phyloP scores from a whole-genome alignment of 2,329 filamentous ascomycete genomes.

The Chlorencoelia australis region DNA sequence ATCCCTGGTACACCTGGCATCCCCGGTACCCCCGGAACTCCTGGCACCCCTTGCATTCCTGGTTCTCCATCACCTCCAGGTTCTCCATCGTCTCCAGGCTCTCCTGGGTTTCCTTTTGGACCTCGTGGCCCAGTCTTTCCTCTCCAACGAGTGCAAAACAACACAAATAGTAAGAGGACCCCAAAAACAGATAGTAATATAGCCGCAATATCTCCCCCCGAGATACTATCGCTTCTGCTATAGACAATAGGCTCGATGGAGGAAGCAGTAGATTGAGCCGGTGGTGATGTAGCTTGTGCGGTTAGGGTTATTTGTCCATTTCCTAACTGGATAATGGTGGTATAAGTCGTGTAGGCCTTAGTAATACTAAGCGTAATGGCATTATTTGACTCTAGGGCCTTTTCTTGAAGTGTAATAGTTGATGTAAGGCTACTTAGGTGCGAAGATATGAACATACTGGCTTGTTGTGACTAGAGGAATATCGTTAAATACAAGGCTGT shows the following conservation, averaged over 20 bases:
- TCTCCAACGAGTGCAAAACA: background rate
- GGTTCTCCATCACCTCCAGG: background rate
- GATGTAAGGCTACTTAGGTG: background rate
- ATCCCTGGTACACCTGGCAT: background rate
- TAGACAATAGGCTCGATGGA: background rate
- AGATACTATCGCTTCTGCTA: background rate
- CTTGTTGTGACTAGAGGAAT: too few relatives aligned
- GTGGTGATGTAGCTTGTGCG: background rate
- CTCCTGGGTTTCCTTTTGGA: background rate
- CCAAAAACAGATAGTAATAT: conserved; percentile 1
- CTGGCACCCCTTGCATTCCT: background rate
- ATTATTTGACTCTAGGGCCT: background rate
- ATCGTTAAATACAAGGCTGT: too few relatives aligned
- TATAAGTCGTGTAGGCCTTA: background rate
- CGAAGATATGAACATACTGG: background rate
- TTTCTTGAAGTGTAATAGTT: background rate
- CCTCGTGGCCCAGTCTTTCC: background rate
- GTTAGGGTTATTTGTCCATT: background rate
- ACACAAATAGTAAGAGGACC: background rate
- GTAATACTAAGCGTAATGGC: conserved; percentile 1
- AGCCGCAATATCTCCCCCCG: background rate
- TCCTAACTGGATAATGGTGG: conserved; percentile 3
- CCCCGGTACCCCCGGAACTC: too few relatives aligned
- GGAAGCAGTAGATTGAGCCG: background rate
- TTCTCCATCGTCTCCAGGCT: background rate